Evolutionary conservation across 2,329 filamentous ascomycete species (phyloP).

Genomic region (Sordariomycetes sp.): DNA sequence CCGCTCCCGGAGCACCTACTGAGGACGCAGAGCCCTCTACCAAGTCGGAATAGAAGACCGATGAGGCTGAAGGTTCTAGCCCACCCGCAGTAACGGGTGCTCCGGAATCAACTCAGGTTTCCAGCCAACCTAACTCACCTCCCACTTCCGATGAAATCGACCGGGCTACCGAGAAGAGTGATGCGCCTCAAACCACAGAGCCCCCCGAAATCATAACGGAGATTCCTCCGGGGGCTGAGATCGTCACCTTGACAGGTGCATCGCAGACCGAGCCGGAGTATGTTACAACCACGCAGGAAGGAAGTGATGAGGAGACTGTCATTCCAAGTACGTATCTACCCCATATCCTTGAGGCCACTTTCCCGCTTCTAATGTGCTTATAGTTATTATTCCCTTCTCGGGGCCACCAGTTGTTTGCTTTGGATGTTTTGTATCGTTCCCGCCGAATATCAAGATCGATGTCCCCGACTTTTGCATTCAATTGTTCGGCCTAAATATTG

Average conservation of each 20-base stretch:
- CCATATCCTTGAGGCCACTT: not conserved
- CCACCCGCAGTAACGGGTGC: too few relatives aligned
- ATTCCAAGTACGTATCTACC: constrained; percentile 1
- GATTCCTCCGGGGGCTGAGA: not conserved
- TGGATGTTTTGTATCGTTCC: not conserved
- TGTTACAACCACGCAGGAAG: constrained; percentile 3
- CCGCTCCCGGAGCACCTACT: too few relatives aligned
- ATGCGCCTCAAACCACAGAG: not conserved
- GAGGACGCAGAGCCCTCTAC: too few relatives aligned
- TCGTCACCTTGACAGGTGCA: not conserved
- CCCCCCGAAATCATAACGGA: not conserved
- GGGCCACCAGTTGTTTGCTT: constrained; percentile 5
- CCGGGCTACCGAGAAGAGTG: too few relatives aligned
- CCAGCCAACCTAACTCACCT: too few relatives aligned
- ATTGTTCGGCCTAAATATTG: constrained; percentile 2
- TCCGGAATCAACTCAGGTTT: too few relatives aligned
- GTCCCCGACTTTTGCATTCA: constrained; percentile 1
- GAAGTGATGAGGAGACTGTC: constrained; percentile 1
- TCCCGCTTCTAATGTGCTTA: not conserved
- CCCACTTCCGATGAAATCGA: too few relatives aligned
- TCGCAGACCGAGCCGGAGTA: not conserved
- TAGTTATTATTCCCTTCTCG: not conserved
- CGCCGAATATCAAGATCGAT: constrained; percentile 3
- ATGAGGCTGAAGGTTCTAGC: too few relatives aligned
- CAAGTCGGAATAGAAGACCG: too few relatives aligned